Evolutionary conservation across 495 filamentous ascomycete species (phyloP).

Genomic region (Pyrenopolyporus hunteri): DNA sequence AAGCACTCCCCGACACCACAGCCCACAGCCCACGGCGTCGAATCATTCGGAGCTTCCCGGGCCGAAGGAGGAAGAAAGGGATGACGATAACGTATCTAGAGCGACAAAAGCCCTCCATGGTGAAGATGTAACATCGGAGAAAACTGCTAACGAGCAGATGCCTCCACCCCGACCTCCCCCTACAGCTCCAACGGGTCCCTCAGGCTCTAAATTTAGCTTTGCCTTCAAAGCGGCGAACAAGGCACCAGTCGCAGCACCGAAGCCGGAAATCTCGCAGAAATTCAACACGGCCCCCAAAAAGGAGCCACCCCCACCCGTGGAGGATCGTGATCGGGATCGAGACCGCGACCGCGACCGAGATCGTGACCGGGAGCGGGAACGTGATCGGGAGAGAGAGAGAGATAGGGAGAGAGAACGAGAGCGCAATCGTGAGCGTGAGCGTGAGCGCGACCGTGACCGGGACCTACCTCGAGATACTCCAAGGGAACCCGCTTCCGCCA

Average conservation of each 20-base stretch:
- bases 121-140: conserved; percentile 63
- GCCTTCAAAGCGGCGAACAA: conserved; percentile 77
- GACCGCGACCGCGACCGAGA: conserved; percentile 25
- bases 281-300: conserved; percentile 64
- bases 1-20: conserved; percentile 38
- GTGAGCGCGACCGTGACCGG: conserved; percentile 10
- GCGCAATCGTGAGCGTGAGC: conserved; percentile 1
- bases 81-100: conserved; percentile 64
- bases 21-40: conserved; percentile 41
- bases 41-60: conserved; percentile 28
- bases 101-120: conserved; percentile 67
- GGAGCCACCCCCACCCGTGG: conserved; percentile 34
- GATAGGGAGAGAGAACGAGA: conserved; percentile 19
- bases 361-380: conserved; percentile 6
- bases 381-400: conserved; percentile 8
- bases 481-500: conserved; percentile 58
- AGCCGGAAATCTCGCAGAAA: conserved; percentile 75
- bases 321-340: conserved; percentile 52
- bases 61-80: conserved; percentile 44
- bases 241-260: conserved; percentile 62
- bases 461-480: conserved; percentile 54
- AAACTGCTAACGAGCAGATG: conserved; percentile 51
- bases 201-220: conserved; percentile 84
- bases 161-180: conserved; percentile 58
- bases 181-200: conserved; percentile 56